A percentile compares a stretch with the other conserved stretches of the same genome.
Conservation (phyloP, 2,329 filamentous ascomycete genomes). For the Tricladium varicosporioides region DNA sequence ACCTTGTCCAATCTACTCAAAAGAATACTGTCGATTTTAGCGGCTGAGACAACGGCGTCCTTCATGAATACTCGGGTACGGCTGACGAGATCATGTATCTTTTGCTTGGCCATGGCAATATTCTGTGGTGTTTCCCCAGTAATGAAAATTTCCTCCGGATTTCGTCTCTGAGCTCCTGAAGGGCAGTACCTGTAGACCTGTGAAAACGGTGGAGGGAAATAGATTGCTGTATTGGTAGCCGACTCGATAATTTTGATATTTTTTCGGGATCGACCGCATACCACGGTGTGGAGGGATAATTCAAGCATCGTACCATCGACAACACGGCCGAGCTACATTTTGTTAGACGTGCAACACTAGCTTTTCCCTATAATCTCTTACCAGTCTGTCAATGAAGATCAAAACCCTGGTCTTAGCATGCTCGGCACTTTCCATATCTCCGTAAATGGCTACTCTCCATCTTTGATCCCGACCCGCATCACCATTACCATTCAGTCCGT, state of each 20-base stretch:
- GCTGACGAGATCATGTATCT: slow-evolving; percentile 80
- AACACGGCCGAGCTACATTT: slow-evolving; percentile 62
- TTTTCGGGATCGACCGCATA: slow-evolving; percentile 91
- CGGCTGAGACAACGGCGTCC: slow-evolving; percentile 82
- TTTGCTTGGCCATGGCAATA: slow-evolving; percentile 86
- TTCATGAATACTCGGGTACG: slow-evolving; percentile 85
- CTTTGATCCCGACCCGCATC: slow-evolving; percentile 82
- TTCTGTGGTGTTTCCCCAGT: slow-evolving; percentile 84
- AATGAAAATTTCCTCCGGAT: slow-evolving; percentile 90
- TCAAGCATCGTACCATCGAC: slow-evolving; percentile 83
- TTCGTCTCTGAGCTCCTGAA: slow-evolving; percentile 74
- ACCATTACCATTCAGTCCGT: slow-evolving; percentile 69
- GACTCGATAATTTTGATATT: slow-evolving; percentile 99
- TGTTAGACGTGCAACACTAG: slow-evolving; percentile 35
- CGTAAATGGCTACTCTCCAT: slow-evolving; percentile 90
- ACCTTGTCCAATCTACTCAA: slow-evolving; percentile 92
- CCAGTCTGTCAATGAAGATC: slow-evolving; percentile 79
- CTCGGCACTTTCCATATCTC: slow-evolving; percentile 91
- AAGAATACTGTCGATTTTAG: slow-evolving; percentile 93
- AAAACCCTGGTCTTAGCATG: slow-evolving; percentile 94
- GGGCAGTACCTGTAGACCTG: slow-evolving; percentile 89
- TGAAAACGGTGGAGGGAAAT: slow-evolving; percentile 94
- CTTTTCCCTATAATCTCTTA: slow-evolving; percentile 17
- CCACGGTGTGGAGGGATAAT: slow-evolving; percentile 81
- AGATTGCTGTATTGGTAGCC: slow-evolving; percentile 92